Conservation (phyloP, 257 asterid genomes). For the Echites panduratus region DNA sequence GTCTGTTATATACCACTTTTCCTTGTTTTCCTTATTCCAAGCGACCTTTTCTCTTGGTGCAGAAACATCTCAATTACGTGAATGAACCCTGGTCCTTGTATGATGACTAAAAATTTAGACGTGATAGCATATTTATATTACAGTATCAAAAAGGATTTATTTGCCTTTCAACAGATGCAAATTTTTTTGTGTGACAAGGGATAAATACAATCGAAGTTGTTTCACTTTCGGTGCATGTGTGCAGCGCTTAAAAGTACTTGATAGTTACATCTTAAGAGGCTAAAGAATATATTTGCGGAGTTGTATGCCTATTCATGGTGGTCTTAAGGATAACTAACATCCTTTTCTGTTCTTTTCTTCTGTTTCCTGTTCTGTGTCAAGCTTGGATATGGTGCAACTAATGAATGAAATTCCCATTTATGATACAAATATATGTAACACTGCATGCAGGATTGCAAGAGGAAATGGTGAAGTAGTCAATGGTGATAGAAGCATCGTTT, state of each 20-base stretch:
- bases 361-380: neutral
- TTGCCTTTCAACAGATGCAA: neutral
- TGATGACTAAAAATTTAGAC: neutral
- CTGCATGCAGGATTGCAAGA: conserved; percentile 39
- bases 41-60: neutral
- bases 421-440: neutral
- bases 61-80: neutral
- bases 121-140: neutral
- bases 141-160: neutral
- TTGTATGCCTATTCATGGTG: neutral
- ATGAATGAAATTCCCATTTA: neutral
- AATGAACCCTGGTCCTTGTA: neutral
- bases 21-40: too few relatives aligned
- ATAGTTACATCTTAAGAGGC: neutral
- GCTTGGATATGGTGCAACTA: neutral
- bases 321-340: neutral
- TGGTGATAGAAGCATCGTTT: conserved; percentile 36
- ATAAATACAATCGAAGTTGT: neutral
- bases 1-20: too few relatives aligned
- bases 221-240: neutral
- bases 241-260: neutral
- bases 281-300: neutral
- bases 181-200: neutral
- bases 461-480: conserved; percentile 50
- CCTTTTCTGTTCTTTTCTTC: neutral